Base-by-base conservation (phyloP, 164 flowering plant species). In the Kingdonia uniflora region DNA sequence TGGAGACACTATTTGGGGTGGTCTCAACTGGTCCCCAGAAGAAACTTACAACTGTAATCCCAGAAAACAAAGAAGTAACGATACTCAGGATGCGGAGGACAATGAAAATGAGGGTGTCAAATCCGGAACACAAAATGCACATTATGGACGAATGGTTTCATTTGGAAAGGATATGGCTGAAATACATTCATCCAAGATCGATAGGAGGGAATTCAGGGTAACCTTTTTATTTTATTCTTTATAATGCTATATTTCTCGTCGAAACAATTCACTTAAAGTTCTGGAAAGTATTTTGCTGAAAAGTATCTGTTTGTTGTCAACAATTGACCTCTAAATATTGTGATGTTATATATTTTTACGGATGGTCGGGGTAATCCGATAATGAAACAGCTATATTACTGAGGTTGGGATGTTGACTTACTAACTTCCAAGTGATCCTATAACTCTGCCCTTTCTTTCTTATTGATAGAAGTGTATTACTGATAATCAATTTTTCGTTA, bases 1-100 rank as follows among this genome's bases (percentile, higher is more conserved):
- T 24, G 97, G 97, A 53, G 87, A 87, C 56, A 79, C 81, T 14
- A 83, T 91, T 29, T 91, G 97, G 97, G 97, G 97, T 52, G 85
- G 71, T 64, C 79, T 87, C 48, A 89, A 91, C 51, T 85, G 96
- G 97, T 76, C 97, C 22, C 99, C 99, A 6, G 99, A 94, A 61
- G 87, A 83, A 69, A 75, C 80, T 42, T 69, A 64, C 60, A 44
- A 38, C 37, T 73, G 78, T 38, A 52, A 41, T 58, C 65, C 57
- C 42, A 81, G 68, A 59, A 82, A 66, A 64, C 71, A 63, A 52
- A 71, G 29, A 49, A 56, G 43, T 48, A 72, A 78, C 65, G 74
- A 59, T 23, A 65, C 80, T 15, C 59, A 65, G 23, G 39, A 20
- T 44, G 48, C 61, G 40, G 62, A 13, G 20, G 49, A 60, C 43